A percentile compares a stretch with the other conserved stretches of the same genome.
These are phyloP conservation scores for Ophiocytium majus DNA, from an alignment of 352 stramenopile genomes.

Conservation along the genomic window DNA sequence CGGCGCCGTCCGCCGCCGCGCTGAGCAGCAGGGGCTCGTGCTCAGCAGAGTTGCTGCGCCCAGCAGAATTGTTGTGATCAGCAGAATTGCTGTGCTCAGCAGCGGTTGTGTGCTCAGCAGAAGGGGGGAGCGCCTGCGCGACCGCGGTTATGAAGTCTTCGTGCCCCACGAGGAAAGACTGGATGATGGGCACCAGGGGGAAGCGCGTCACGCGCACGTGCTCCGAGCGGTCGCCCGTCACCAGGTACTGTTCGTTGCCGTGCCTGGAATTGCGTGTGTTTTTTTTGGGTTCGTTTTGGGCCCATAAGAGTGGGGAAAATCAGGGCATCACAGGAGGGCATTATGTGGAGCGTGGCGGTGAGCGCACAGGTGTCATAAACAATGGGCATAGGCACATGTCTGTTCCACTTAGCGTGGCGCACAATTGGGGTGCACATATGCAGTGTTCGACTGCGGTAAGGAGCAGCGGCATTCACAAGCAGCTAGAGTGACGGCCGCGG, in stretches of 20 bases:
- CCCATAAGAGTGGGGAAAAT: too few species aligned
- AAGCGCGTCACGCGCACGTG: constrained; percentile 18
- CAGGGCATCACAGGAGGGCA: too few species aligned
- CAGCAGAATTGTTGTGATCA: background rate
- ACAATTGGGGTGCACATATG: too few species aligned
- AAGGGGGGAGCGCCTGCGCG: background rate
- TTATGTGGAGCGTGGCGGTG: too few species aligned
- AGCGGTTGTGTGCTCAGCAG: background rate
- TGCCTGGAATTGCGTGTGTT: background rate
- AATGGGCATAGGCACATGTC: too few species aligned
- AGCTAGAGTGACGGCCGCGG: too few species aligned
- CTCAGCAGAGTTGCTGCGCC: background rate
- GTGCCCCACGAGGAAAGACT: background rate
- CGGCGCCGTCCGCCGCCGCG: background rate
- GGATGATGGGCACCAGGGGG: background rate
- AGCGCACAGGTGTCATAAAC: too few species aligned
- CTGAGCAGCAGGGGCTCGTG: background rate
- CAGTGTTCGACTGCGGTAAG: too few species aligned
- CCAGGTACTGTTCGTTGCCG: background rate
- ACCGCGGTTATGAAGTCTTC: background rate
- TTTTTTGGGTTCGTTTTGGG: background rate
- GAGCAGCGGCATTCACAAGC: too few species aligned
- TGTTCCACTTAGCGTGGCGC: too few species aligned
- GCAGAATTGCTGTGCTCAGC: background rate
- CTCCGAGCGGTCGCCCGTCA: constrained; percentile 11